Evolutionary conservation across 1,139 yeast species (phyloP), one percentile per base, ranked within the genome.

Genomic region (Yueomyces sp.): DNA sequence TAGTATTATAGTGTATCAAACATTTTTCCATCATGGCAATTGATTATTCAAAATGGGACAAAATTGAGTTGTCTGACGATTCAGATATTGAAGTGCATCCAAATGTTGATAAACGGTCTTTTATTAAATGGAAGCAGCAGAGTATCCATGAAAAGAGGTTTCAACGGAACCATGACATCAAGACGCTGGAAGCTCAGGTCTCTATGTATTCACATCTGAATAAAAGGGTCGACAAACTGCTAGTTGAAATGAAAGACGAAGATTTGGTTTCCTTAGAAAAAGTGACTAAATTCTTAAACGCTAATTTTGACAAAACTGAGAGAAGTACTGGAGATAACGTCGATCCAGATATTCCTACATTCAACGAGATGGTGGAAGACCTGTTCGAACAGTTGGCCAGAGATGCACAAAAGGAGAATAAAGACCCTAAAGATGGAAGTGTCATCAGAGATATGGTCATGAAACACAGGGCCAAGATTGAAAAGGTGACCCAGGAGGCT

Each of bases 11-110:
- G 19, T 19, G 19, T 19, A 19, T 19, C 19, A 19, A 19, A 19
- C 19, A 19, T 19, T 19, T 19, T 19, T 35, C 27, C 12, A 51
- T 29, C 33, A 81, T 81, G 87, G 75, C 84, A 42, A 79, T 89
- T 53, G 98, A 91, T 60, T 91, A 91, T 64, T 87, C 96, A 11
- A 91, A 91, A 62, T 91, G 98, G 97, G 99, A 91, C 64, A 86
- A 86, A 60, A 76, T 91, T 47, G 98, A 91, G 63, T 69, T 91
- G 40, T 85, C 96, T 19, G 99, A 91, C 60, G 99, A 91, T 62
- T 85, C 96, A 4, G 97, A 91, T 59, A 71, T 89, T 41, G 98
- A 91, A 58, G 98, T 89, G 7, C 99, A 93, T 62, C 99, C 98
- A 46, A 93, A 93, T 58, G 98, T 93, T 33, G 99, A 93, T 64